phyloP scores from a whole-genome alignment of 495 filamentous ascomycete genomes.

The Penicillium egyptiacum region DNA sequence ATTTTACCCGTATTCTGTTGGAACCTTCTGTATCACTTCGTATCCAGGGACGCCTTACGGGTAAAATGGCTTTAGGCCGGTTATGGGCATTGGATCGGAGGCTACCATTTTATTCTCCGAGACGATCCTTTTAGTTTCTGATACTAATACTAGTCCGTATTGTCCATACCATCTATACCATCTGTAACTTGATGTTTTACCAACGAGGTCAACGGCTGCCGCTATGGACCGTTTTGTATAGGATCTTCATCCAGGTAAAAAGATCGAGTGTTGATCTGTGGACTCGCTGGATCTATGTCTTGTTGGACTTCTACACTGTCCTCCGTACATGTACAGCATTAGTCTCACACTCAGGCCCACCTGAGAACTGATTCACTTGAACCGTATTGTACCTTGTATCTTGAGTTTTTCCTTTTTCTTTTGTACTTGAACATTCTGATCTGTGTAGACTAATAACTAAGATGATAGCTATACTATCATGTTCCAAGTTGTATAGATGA shows the following conservation, averaged over 20 bases:
- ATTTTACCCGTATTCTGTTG: conserved; percentile 11
- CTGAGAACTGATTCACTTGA: not conserved
- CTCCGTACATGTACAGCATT: not conserved
- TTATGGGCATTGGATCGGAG: conserved; percentile 11
- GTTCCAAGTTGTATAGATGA: not conserved
- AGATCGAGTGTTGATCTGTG: conserved; percentile 13
- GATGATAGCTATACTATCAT: no score
- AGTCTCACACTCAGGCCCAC: not conserved
- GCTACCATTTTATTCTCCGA: conserved; percentile 12
- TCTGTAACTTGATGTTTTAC: conserved; percentile 9
- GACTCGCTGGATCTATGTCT: conserved; percentile 8
- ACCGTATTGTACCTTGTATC: not conserved
- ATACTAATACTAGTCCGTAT: conserved; percentile 1
- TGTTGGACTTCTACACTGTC: conserved; percentile 1
- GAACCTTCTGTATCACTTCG: not conserved
- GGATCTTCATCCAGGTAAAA: conserved; percentile 13
- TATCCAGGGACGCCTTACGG: not conserved
- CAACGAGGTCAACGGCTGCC: conserved; percentile 2
- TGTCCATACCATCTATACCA: conserved; percentile 4
- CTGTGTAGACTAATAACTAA: not conserved
- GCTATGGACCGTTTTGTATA: conserved; percentile 11
- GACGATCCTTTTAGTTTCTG: conserved; percentile 18
- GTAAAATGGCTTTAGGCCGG: not conserved
- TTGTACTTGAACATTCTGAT: not conserved
- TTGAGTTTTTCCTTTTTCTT: not conserved